Evolutionary conservation across 106 monocot species (phyloP), one percentile per base, ranked within the genome.

Genomic region (Acorus calamus): DNA sequence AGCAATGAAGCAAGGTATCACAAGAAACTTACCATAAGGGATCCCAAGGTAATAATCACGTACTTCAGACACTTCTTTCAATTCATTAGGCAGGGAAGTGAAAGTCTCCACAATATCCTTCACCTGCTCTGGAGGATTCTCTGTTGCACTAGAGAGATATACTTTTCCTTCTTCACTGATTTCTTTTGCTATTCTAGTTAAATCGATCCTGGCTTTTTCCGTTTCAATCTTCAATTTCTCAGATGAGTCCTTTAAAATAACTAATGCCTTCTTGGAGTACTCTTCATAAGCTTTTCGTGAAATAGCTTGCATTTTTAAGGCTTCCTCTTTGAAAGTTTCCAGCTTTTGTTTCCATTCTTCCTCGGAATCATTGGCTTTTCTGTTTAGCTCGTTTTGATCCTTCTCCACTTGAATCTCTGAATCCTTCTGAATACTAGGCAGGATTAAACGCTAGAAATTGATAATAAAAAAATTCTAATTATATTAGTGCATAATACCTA

Each of bases 21-120:
- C 42, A 43, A 8, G 11, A 68, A 53, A 64, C 74, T 61, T 87
- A 96, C 94, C 94, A 68, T 87, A 96, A 3, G 85, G 82, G 75
- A 96, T 83, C 13, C 90, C 94, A 54, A 96, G 55, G 49, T 96
- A 63, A 70, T 78, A 96, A 69, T 96, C 94, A 55, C 71, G 64
- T 44, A 83, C 61, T 14, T 68, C 62, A 50, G 84, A 78, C 8
- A 76, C 5, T 11, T 76, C 73, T 58, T 74, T 90, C 62, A 87
- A 66, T 5, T 83, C 78, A 69, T 62, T 55, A 50, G 70, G 28
- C 13, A 62, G 46, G 49, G 77, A 62, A 44, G 75, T 68, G 68
- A 85, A 90, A 49, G 76, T 71, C 52, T 78, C 87, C 6, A 78
- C 68, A 13, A 90, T 73, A 65, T 91, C 94, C 63, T 85, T 96